Conservation (phyloP, 139 green algal species). For the Tetraselmis striata region DNA sequence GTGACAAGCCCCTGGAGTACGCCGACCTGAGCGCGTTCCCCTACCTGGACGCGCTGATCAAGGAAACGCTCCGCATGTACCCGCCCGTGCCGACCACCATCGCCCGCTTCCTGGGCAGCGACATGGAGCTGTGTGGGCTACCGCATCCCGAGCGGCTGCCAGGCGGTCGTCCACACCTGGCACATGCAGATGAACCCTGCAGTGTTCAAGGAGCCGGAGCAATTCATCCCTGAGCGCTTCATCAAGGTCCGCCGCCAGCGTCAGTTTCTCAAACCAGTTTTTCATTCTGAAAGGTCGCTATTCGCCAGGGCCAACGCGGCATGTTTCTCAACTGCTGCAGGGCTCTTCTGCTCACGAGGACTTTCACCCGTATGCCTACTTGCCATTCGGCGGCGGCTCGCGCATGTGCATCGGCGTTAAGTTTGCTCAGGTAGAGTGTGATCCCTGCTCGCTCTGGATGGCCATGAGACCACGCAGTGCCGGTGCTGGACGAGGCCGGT, state of each 20-base stretch:
- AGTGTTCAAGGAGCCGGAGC: slow-evolving; percentile 29
- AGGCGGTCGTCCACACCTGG: slow-evolving; percentile 23
- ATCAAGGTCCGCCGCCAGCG: slow-evolving; percentile 25
- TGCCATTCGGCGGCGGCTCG: slow-evolving; percentile 20
- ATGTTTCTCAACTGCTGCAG: no score
- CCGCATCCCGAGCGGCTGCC: not conserved
- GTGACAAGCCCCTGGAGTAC: not conserved
- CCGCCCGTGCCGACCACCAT: slow-evolving; percentile 28
- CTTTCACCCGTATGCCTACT: slow-evolving; percentile 14
- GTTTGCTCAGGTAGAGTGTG: no score
- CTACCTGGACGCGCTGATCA: slow-evolving; percentile 42
- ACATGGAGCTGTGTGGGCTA: slow-evolving; percentile 7
- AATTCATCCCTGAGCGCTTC: slow-evolving; percentile 56
- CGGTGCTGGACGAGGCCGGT: no score
- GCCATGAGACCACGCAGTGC: no score
- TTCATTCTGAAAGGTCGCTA: no score
- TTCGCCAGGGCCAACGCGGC: no score
- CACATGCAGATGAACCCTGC: slow-evolving; percentile 32
- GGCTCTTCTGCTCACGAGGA: not conserved
- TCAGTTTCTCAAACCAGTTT: no score
- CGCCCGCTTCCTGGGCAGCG: not conserved
- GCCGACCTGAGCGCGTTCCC: slow-evolving; percentile 11
- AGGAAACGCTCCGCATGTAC: slow-evolving; percentile 47
- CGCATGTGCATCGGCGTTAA: slow-evolving; percentile 18
- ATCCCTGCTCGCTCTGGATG: no score